phyloP scores from a whole-genome alignment of 2,329 filamentous ascomycete genomes.

The Pseudopithomyces chartarum region DNA sequence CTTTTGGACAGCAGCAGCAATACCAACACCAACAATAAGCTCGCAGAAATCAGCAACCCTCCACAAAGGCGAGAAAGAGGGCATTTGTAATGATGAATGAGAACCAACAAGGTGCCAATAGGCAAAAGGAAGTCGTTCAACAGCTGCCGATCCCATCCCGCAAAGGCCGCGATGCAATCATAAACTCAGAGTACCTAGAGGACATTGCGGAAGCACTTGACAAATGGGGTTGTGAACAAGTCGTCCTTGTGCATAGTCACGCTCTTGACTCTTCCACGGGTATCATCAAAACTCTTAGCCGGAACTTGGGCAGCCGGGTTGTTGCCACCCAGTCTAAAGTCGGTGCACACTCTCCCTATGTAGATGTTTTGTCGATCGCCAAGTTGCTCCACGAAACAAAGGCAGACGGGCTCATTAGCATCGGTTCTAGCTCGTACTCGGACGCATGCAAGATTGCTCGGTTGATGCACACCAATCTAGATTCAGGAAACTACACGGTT shows the following conservation, averaged over 20 bases:
- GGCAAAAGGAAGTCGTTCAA: constrained; percentile 21
- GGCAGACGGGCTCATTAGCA: constrained; percentile 27
- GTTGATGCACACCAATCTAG: constrained; percentile 24
- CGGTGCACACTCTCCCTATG: constrained; percentile 28
- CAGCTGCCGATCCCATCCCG: constrained; percentile 21
- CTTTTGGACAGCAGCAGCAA: no score
- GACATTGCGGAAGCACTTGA: constrained; percentile 22
- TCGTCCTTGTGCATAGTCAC: constrained; percentile 26
- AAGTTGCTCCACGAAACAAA: constrained; percentile 18
- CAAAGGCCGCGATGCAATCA: constrained; percentile 23
- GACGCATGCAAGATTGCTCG: constrained; percentile 35
- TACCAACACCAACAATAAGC: neutral
- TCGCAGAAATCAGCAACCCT: no score
- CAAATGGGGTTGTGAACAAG: constrained; percentile 20
- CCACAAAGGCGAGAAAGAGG: neutral
- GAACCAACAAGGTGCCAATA: neutral
- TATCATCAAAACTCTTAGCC: constrained; percentile 20
- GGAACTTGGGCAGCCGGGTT: constrained; percentile 19
- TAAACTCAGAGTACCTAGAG: constrained; percentile 20
- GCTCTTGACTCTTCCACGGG: constrained; percentile 23
- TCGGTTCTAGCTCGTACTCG: constrained; percentile 31
- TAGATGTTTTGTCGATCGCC: constrained; percentile 26
- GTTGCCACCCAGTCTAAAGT: constrained; percentile 27
- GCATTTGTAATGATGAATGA: neutral
- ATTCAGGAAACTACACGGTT: constrained; percentile 14